Evolutionary conservation across 1,284 basidiomycete species (phyloP), one percentile per base, ranked within the genome.

Genomic region (Cryptococcus hybrid): DNA sequence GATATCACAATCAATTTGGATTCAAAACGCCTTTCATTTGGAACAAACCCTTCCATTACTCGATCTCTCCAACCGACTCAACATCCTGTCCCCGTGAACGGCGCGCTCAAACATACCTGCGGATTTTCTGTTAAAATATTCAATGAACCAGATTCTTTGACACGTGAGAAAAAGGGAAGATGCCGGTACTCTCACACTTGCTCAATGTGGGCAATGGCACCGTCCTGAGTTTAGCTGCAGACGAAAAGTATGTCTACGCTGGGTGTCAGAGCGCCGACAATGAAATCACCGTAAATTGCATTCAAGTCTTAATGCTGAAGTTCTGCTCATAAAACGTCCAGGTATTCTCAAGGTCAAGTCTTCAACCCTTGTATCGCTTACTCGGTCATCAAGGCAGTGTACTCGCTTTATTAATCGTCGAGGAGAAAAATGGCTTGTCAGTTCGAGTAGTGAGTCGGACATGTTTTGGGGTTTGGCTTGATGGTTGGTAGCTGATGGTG

Each of bases 331-430:
- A 45, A 18, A 7, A 66, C 5, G 15, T n/a, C 40, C 42, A 92
- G 90, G 89, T 92, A 43, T 94, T 92, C 88, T 86, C 89, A 68
- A 86, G 88, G 65, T 76, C 79, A 12, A 84, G 86, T 0, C 86
- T 90, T 59, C 83, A 83, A 9, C 81, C 89, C 15, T 85, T 85
- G 67, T 83, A 84, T n/a, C 84, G 85, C 5, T 80, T 94, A n/a
- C 79, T 82, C 12, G 94, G 93, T 0, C 94, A 98, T 68, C 87
- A 87, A 0, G 90, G 88, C 7, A 90, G 88, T 57, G 88, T 97
- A 0, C 82, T 98, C 12, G 87, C 88, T 2, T 81, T 98, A 37
- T 87, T 90, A 65, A 83, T 90, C 56, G 88, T 88, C 3, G 77
- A 84, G 47, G 88, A 89, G 52, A 86, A 84, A 80, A 83, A 44